Conservation (phyloP, 1,139 yeast species). For the Protomyces lactucae-debilis region DNA sequence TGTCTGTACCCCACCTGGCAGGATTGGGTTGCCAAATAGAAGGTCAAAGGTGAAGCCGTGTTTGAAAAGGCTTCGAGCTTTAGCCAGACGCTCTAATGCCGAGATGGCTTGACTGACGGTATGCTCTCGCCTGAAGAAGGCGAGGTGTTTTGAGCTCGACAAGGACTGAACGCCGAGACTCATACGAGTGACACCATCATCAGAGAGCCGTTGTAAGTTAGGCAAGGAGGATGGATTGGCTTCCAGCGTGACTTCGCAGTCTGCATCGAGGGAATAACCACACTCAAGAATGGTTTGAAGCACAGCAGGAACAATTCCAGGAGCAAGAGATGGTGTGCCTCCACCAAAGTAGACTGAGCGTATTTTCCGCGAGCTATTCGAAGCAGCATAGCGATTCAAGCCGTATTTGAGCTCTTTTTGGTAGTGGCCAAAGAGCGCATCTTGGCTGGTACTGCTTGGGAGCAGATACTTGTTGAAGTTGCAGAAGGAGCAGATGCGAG, state of each 20-base stretch:
- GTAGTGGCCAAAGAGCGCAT: background rate
- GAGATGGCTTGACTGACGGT: background rate
- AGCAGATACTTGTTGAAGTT: conserved; percentile 23
- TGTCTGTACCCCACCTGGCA: background rate
- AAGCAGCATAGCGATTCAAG: background rate
- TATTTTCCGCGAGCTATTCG: background rate
- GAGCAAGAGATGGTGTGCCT: conserved; percentile 22
- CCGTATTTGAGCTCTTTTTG: conserved; percentile 1
- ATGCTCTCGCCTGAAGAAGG: conserved; percentile 12
- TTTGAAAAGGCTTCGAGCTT: background rate
- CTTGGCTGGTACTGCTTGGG: background rate
- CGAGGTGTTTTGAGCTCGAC: background rate
- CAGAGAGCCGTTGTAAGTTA: background rate
- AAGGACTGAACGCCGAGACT: conserved; percentile 23
- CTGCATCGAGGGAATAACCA: background rate
- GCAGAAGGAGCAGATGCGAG: conserved; percentile 23
- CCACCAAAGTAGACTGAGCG: conserved; percentile 26
- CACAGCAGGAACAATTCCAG: conserved; percentile 8
- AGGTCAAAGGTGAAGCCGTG: conserved; percentile 24
- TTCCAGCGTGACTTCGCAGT: conserved; percentile 17
- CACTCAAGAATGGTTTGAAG: background rate
- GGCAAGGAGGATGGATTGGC: conserved; percentile 27
- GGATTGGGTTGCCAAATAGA: conserved; percentile 20
- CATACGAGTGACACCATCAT: conserved; percentile 13
- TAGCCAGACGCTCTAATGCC: conserved; percentile 10